Percentiles rank a stretch among this genome's conserved stretches.
These are phyloP conservation scores for Gossypium davidsonii DNA, from an alignment of 441 rosid species.

Conservation along the genomic window DNA sequence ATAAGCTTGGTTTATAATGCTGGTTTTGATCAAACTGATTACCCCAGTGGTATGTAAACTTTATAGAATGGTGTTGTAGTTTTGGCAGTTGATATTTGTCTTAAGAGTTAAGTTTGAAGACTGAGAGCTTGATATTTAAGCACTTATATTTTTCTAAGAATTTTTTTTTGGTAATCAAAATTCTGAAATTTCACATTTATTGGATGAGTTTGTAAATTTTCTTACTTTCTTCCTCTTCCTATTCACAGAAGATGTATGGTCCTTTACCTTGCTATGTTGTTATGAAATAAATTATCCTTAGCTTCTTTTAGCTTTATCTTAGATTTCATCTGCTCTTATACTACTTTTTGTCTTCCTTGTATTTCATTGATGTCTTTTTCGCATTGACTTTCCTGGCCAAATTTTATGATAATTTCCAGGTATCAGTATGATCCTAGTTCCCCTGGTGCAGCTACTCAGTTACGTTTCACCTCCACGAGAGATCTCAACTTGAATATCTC, in stretches of 20 bases:
- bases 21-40: conserved; percentile 5
- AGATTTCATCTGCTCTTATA: not conserved
- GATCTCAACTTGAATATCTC: conserved; percentile 86
- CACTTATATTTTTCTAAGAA: not conserved
- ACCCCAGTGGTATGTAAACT: not conserved
- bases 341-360: not conserved
- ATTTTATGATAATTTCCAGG: conserved; percentile 41
- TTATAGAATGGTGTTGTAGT: not conserved
- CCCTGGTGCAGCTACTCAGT: conserved; percentile 75
- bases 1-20: not conserved
- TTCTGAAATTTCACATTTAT: not conserved
- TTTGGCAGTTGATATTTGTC: not conserved
- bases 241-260: not conserved
- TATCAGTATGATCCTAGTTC: conserved; percentile 75
- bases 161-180: not conserved
- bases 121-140: not conserved
- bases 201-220: not conserved
- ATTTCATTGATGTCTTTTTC: not conserved
- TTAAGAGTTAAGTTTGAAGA: conserved; percentile 1
- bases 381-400: not conserved
- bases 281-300: conserved; percentile 14
- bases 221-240: not conserved
- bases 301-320: conserved; percentile 2
- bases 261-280: not conserved
- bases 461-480: conserved; percentile 68